A percentile compares a stretch with the other conserved stretches of the same genome.
Evolutionary conservation across 345 rosid genomes (phyloP).

Genomic region (Crucihimalaya himalaica): DNA sequence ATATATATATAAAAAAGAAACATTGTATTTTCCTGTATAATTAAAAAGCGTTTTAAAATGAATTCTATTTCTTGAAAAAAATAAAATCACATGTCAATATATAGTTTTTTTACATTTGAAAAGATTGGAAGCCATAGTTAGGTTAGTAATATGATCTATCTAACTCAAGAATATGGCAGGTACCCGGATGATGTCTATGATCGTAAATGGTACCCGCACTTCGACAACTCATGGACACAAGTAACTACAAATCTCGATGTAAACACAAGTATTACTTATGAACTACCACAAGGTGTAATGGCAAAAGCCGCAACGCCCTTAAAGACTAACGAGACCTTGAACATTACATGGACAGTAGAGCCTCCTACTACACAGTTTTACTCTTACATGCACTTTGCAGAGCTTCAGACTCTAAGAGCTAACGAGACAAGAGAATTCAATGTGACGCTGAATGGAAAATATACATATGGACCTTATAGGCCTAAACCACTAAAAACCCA

Average conservation of each 20-base stretch:
- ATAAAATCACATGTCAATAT: not conserved
- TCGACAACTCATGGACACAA: constrained; percentile 27
- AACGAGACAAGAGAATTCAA: constrained; percentile 51
- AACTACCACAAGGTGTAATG: constrained; percentile 25
- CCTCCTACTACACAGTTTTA: constrained; percentile 27
- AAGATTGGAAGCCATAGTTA: not conserved
- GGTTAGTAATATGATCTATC: not conserved
- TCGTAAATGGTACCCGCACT: constrained; percentile 30
- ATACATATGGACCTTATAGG: constrained; percentile 40
- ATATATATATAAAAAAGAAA: no score
- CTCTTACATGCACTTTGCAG: constrained; percentile 51
- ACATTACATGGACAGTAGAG: constrained; percentile 18
- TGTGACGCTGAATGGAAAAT: constrained; percentile 42
- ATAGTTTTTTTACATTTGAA: not conserved
- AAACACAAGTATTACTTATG: not conserved
- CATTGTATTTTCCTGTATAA: no score
- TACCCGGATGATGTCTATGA: constrained; percentile 31
- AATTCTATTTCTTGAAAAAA: not conserved
- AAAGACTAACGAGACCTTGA: not conserved
- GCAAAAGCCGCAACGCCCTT: constrained; percentile 12
- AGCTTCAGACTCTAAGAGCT: constrained; percentile 43
- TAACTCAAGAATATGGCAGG: constrained; percentile 26
- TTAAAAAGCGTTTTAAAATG: not conserved
- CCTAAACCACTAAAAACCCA: constrained; percentile 35
- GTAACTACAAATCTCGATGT: constrained; percentile 17